phyloP scores from a whole-genome alignment of 805 yeast species.

The Blastobotrys chiropterorum region DNA sequence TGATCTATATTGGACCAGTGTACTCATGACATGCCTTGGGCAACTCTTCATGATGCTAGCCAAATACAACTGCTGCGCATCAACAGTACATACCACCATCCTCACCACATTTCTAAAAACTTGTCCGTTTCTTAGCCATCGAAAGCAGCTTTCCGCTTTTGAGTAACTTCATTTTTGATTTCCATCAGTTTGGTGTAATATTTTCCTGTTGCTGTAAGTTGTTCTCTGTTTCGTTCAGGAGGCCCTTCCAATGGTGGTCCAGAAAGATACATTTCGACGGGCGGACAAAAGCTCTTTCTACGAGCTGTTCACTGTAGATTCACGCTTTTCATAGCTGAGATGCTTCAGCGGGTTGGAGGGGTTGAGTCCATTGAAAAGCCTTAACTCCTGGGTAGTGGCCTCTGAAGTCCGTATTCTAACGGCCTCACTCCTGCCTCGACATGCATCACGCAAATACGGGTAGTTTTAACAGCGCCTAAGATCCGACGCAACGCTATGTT shows the following conservation, averaged over 20 bases:
- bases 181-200: neutral
- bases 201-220: neutral
- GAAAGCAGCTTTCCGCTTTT: neutral
- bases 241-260: neutral
- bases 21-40: neutral
- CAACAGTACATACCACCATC: neutral
- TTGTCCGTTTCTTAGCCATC: neutral
- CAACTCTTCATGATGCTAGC: neutral
- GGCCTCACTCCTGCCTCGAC: neutral
- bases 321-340: neutral
- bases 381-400: neutral
- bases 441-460: neutral
- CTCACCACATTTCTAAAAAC: neutral
- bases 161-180: neutral
- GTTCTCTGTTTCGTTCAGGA: neutral
- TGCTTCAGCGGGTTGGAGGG: neutral
- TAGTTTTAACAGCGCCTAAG: neutral
- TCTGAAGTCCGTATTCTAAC: neutral
- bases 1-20: neutral
- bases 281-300: neutral
- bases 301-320: neutral
- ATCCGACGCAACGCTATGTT: neutral
- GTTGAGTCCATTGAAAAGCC: neutral
- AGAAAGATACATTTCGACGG: neutral
- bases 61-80: neutral